Evolutionary conservation across 2,329 filamentous ascomycete genomes (phyloP).

Genomic region (Alternaria brassicicola): DNA sequence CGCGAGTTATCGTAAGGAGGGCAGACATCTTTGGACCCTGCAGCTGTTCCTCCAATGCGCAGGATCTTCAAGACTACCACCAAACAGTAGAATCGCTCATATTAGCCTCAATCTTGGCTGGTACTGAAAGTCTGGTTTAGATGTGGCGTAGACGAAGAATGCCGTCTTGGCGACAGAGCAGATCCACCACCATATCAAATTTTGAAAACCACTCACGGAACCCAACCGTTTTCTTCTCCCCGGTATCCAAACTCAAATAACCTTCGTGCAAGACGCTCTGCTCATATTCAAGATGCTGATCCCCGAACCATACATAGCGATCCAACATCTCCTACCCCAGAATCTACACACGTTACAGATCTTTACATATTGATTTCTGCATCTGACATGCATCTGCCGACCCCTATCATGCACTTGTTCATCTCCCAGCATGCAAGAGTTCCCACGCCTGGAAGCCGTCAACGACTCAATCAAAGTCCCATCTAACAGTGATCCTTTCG

Average conservation of each 20-base stretch:
- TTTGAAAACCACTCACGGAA: neutral
- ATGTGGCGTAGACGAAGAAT: slow-evolving; percentile 4
- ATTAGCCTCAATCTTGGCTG: slow-evolving; percentile 16
- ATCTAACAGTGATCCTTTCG: slow-evolving; percentile 22
- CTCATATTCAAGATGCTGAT: neutral
- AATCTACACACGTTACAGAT: slow-evolving; percentile 15
- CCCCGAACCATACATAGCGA: neutral
- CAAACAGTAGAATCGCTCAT: neutral
- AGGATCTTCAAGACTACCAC: neutral
- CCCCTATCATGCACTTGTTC: slow-evolving; percentile 1
- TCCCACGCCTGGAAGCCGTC: slow-evolving; percentile 12
- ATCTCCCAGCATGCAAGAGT: slow-evolving; percentile 15
- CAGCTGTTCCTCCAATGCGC: neutral
- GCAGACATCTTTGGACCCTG: neutral
- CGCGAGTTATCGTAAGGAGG: neutral
- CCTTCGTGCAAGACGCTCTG: neutral
- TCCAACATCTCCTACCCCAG: slow-evolving; percentile 24
- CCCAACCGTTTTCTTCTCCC: neutral
- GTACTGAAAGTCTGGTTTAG: slow-evolving; percentile 10
- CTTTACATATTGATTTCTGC: slow-evolving; percentile 15
- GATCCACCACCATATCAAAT: slow-evolving; percentile 1
- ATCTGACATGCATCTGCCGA: slow-evolving; percentile 30
- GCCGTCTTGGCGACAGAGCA: slow-evolving; percentile 11
- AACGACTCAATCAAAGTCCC: slow-evolving; percentile 27
- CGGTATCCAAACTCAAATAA: neutral